Percentiles rank a stretch among this genome's conserved stretches.
Evolutionary conservation across 768 basidiomycete genomes (phyloP).

Genomic region (Crassisporium funariophilum): DNA sequence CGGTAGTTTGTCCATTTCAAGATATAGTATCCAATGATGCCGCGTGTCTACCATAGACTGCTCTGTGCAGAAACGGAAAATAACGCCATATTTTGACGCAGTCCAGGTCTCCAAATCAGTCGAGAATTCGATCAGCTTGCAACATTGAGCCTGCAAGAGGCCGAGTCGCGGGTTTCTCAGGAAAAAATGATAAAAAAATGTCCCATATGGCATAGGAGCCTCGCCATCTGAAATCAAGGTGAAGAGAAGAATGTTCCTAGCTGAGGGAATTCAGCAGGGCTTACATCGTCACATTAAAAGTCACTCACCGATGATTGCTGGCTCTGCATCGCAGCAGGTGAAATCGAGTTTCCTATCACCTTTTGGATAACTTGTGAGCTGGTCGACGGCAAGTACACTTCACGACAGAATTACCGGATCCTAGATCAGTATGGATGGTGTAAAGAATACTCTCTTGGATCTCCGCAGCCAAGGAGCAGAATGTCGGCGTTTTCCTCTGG

Average conservation of each 20-base stretch:
- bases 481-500: conserved; percentile 42
- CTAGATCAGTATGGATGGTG: conserved; percentile 34
- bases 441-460: conserved; percentile 48
- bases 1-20: conserved; percentile 21
- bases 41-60: conserved; percentile 33
- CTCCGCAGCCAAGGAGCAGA: conserved; percentile 49
- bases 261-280: conserved; percentile 16
- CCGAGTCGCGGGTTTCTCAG: conserved; percentile 27
- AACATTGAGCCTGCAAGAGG: conserved; percentile 28
- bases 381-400: neutral
- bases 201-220: conserved; percentile 26
- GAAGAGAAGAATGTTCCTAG: conserved; percentile 39
- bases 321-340: conserved; percentile 42
- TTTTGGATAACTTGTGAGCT: neutral
- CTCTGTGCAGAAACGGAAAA: conserved; percentile 29
- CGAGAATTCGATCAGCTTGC: conserved; percentile 28
- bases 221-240: conserved; percentile 32
- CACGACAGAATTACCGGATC: conserved; percentile 13
- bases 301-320: conserved; percentile 35
- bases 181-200: conserved; percentile 39
- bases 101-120: conserved; percentile 28
- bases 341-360: conserved; percentile 31
- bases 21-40: conserved; percentile 33
- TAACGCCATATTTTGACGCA: conserved; percentile 24
- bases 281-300: neutral